Evolutionary conservation across 108 stramenopile species (phyloP).

Genomic region (Nitzschia putrida): DNA sequence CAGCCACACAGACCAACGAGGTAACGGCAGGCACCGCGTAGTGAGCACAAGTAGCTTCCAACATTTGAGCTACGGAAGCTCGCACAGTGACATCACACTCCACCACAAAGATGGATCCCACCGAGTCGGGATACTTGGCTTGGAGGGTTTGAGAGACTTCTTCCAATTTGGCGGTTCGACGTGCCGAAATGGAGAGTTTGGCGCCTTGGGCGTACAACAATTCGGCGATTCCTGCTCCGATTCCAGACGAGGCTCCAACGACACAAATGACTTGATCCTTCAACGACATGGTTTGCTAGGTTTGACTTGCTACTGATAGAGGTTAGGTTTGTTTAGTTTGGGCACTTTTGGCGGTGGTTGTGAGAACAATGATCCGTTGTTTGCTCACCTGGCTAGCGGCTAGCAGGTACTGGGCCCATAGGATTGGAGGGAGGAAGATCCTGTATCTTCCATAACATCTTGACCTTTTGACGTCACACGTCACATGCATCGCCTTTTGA

Average conservation of each 20-base stretch:
- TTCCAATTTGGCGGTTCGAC: slow-evolving; percentile 63
- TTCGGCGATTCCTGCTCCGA: slow-evolving; percentile 69
- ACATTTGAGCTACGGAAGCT: slow-evolving; percentile 34
- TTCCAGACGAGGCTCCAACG: slow-evolving; percentile 73
- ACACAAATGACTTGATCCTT: slow-evolving; percentile 57
- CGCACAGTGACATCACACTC: slow-evolving; percentile 55
- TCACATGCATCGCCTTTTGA: too few relatives aligned
- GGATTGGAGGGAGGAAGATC: too few relatives aligned
- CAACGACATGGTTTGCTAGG: neutral
- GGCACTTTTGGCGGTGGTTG: too few relatives aligned
- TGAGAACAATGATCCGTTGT: too few relatives aligned
- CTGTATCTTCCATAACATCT: too few relatives aligned
- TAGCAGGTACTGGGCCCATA: too few relatives aligned
- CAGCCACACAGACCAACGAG: slow-evolving; percentile 60
- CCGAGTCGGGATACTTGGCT: slow-evolving; percentile 19
- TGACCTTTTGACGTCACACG: too few relatives aligned
- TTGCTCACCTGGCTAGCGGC: too few relatives aligned
- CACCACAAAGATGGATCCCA: slow-evolving; percentile 18
- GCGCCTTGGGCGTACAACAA: slow-evolving; percentile 56
- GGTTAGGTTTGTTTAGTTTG: too few relatives aligned
- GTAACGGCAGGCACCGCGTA: slow-evolving; percentile 5
- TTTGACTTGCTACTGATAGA: neutral
- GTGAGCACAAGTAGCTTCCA: slow-evolving; percentile 35
- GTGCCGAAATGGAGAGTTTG: slow-evolving; percentile 66
- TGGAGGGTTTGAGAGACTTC: slow-evolving; percentile 23